Evolutionary conservation across 306 rosid species (phyloP), one percentile per base, ranked within the genome.

Genomic region (Myrica gale): DNA sequence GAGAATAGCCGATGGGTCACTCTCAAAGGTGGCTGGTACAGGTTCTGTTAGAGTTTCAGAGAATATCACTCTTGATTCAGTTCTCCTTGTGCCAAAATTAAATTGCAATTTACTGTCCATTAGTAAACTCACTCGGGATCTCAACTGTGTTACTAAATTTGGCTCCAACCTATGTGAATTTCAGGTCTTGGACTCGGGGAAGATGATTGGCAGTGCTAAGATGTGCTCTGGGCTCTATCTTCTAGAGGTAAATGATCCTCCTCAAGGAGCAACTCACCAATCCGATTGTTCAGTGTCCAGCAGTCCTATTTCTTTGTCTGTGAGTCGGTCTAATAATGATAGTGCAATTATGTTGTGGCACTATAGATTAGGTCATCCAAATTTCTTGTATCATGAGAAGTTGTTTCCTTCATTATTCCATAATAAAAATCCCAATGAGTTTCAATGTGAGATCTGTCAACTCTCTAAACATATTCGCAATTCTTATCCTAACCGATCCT

Each of bases 181-280:
- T 73, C 67, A 73, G 76, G 76, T 6, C 6, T 26, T 53, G 76
- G 51, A 19, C 10, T 73, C 67, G 54, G 32, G 32, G 32, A 26
- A 26, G 32, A 26, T 1, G 32, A 26, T 26, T 26, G 32, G 32
- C 32, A 26, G 16, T 73, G 76, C 45, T 73, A 45, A 73, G 23
- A 26, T 53, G 48, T 9, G 39, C 6, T 9, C 4, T n/a, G 68
- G 68, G 13, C 68, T 61, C 39, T 61, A 61, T 23, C 11, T 61
- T 10, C 68, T 61, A 9, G 23, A 61, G 39, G 68, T 9, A 3
- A n/a, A n/a, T 19, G 68, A 61, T 61, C 68, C 68, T 44, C 47
- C 47, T 44, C 5, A 44, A 44, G 47, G 47, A 44, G 47, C 47
- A 44, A 44, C 47, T 44, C 47, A 44, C 9, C 47, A 44, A 44